Evolutionary conservation across 2,329 filamentous ascomycete genomes (phyloP).

Genomic region (Colletotrichum lindemuthianum): DNA sequence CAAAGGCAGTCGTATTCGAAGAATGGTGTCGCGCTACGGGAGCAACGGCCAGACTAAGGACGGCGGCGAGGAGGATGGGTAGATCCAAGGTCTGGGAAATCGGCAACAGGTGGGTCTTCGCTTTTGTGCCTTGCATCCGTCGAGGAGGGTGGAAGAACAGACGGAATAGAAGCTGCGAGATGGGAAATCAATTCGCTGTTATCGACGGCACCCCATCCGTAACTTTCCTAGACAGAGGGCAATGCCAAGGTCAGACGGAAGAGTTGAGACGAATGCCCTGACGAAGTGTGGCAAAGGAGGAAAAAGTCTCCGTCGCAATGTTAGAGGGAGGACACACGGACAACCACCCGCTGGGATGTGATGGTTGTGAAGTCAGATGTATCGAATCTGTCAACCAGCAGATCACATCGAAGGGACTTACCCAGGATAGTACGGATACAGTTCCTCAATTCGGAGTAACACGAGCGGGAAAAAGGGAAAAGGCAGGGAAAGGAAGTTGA

Average conservation of each 20-base stretch:
- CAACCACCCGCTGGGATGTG: neutral
- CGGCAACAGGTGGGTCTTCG: conserved; percentile 5
- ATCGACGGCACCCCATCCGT: neutral
- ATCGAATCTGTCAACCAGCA: neutral
- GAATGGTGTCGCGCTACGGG: conserved; percentile 20
- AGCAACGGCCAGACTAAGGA: conserved; percentile 14
- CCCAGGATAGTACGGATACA: no score
- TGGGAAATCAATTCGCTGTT: conserved; percentile 21
- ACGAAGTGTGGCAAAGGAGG: conserved; percentile 13
- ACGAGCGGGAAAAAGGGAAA: neutral
- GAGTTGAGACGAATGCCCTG: conserved; percentile 23
- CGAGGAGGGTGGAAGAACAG: neutral
- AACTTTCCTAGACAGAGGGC: neutral
- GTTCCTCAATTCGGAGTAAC: no score
- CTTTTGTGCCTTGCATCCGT: no score
- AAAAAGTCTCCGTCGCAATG: conserved; percentile 16
- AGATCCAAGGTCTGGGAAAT: conserved; percentile 14
- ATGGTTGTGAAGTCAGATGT: conserved; percentile 16
- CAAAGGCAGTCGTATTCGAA: conserved; percentile 10
- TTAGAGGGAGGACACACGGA: neutral
- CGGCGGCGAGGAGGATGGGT: neutral
- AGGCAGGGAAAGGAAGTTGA: neutral
- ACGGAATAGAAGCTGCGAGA: conserved; percentile 11
- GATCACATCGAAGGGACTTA: no score
- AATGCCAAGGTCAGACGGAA: neutral